Evolutionary conservation across 2,329 filamentous ascomycete genomes (phyloP).

Genomic region (Monosporascus ibericus): DNA sequence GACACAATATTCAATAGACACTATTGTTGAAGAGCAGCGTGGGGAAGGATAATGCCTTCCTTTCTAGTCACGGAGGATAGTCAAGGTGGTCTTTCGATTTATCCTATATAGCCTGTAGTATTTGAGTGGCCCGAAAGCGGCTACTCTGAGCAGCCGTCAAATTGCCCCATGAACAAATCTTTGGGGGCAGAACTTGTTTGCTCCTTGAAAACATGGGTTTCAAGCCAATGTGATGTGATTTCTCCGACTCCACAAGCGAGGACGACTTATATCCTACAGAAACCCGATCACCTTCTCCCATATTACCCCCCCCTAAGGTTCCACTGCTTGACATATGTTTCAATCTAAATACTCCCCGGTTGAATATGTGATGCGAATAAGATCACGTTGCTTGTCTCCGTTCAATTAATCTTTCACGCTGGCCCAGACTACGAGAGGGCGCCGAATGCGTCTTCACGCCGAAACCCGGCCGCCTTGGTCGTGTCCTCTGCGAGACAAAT

Average conservation of each 20-base stretch:
- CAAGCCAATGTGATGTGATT: constrained; percentile 1
- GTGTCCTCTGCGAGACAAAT: background rate
- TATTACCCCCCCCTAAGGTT: constrained; percentile 6
- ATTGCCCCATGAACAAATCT: constrained; percentile 1
- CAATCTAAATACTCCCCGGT: background rate
- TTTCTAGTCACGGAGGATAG: background rate
- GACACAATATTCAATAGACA: too few relatives aligned
- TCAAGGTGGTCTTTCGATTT: constrained; percentile 1
- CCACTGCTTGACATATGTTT: background rate
- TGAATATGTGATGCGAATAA: background rate
- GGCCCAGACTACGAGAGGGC: background rate
- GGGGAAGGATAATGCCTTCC: background rate
- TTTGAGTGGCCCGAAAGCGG: constrained; percentile 5
- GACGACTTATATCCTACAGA: constrained; percentile 6
- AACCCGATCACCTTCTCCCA: background rate
- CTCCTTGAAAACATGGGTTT: background rate
- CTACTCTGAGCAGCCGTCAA: constrained; percentile 6
- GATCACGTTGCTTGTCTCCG: background rate
- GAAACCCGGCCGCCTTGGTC: background rate
- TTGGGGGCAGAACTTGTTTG: background rate
- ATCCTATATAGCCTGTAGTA: constrained; percentile 20
- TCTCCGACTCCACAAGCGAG: constrained; percentile 10
- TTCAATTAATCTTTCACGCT: background rate
- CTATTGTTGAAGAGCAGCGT: too few relatives aligned
- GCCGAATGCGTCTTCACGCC: background rate